Evolutionary conservation across 768 basidiomycete genomes (phyloP), one percentile per base, ranked within the genome.

Genomic region (Tricholoma flavovirens): DNA sequence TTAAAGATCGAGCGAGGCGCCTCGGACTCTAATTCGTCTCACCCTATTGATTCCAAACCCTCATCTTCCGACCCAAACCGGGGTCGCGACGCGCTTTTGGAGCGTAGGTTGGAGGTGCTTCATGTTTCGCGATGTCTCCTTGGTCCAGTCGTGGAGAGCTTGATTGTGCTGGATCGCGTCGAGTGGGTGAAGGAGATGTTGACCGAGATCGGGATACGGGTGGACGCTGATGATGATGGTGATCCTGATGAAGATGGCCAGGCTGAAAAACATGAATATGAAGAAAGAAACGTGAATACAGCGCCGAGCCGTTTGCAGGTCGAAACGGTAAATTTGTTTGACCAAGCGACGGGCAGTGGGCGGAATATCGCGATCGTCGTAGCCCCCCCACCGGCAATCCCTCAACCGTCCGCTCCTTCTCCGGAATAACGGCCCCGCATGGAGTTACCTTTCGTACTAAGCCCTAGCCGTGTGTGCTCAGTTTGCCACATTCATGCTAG

Each of bases 291-390:
- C 3, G 5, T 26, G 24, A 26, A 26, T 26, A 26, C 24, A 26
- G 5, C 9, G 30, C 10, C 30, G 7, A 11, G 9, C 1, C 11
- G 5, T 17, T 24, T 52, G 51, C 33, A 60, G 2, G 75, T 81
- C 17, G 72, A 77, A 29, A 62, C 81, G 19, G 73, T 88, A 2
- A 89, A 87, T 66, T 64, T 91, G 40, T 90, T 91, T 57, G 84
- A 89, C 62, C 88, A 90, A 66, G 73, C 74, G 4, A 79, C 78
- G 2, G 88, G 86, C 43, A 90, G 88, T 66, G 87, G 83, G 48
- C 71, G 88, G 62, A 90, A 90, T 67, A 73, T 87, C 54, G 87
- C 81, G 4, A 72, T 89, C 50, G 80, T 83, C 32, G 70, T 86
- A 51, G 71, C 69, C 33, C 75, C 78, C 30, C 45, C 51, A 32